Evolutionary conservation across 148 eudicot species (phyloP), one percentile per base, ranked within the genome.

Genomic region (Rhododendron vialii): DNA sequence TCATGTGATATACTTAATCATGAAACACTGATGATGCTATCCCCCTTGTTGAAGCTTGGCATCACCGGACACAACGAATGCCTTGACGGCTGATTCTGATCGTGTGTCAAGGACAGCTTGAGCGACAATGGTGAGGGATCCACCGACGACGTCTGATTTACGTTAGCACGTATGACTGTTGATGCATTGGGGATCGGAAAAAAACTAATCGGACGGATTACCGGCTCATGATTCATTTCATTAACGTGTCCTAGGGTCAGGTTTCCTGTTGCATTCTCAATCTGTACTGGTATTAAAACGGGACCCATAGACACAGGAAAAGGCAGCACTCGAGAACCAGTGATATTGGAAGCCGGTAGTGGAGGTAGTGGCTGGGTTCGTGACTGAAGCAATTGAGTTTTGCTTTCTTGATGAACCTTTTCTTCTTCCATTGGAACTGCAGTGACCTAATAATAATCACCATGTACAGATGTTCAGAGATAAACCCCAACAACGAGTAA

Each of bases 111-210:
- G 15, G 98, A 92, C 6, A 95, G 90, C 67, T 87, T 87, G 84
- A 93, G 92, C 38, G 98, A 95, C 81, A 92, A 51, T 17, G 84
- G 84, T n/a, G 90, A 53, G 35, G 89, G 63, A 53, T 92, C 93
- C 12, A 33, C 75, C 10, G 57, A 3, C 4, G 55, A 77, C 9
- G 84, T 89, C 61, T 87, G 87, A 22, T 85, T 92, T 48, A 87
- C 36, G 83, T 89, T 89, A 78, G 91, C 81, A 82, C 88, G 91
- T 82, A 81, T 81, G 83, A 83, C 84, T 79, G 91, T 55, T 82
- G 90, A 61, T 71, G 90, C 35, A 55, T 26, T 53, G 55, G 89
- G 75, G 14, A 78, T n/a, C 5, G 83, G 86, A 74, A 84, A 78
- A 80, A 86, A 83, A 6, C 90, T 84, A 53, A 76, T 41, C 20